phyloP scores from a whole-genome alignment of 495 filamentous ascomycete genomes.

The Penicillium robsamsonii region DNA sequence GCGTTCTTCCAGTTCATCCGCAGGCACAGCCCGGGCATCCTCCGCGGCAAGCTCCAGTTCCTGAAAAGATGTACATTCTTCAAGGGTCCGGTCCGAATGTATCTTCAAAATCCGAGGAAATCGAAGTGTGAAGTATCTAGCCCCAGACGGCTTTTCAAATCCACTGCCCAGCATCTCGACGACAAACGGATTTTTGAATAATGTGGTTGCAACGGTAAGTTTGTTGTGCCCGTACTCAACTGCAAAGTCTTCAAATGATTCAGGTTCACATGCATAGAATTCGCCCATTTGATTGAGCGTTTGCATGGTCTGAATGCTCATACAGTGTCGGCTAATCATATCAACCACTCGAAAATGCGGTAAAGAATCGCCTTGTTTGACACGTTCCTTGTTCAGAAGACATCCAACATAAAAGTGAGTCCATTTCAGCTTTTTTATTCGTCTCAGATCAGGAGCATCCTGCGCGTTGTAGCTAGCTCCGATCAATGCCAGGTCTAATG shows the following conservation, averaged over 20 bases:
- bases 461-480: constrained; percentile 65
- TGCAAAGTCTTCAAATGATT: constrained; percentile 30
- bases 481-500: constrained; percentile 75
- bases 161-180: constrained; percentile 63
- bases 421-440: constrained; percentile 57
- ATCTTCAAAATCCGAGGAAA: constrained; percentile 64
- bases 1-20: constrained; percentile 48
- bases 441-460: constrained; percentile 45
- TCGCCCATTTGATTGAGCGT: constrained; percentile 53
- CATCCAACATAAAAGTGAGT: constrained; percentile 80
- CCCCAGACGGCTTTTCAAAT: constrained; percentile 60
- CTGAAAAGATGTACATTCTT: constrained; percentile 53
- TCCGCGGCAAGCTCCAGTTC: constrained; percentile 57
- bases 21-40: constrained; percentile 39
- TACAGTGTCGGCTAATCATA: constrained; percentile 48
- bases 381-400: constrained; percentile 67
- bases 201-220: constrained; percentile 36
- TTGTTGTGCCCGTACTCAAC: constrained; percentile 32
- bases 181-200: constrained; percentile 62
- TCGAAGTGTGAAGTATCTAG: constrained; percentile 57
- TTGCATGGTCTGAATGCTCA: constrained; percentile 48
- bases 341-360: constrained; percentile 68
- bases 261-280: constrained; percentile 31
- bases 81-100: constrained; percentile 55
- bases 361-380: constrained; percentile 46